Percentiles rank a stretch among this genome's conserved stretches.
phyloP scores from a whole-genome alignment of 1,284 basidiomycete species.

The Hortiboletus rubellus region DNA sequence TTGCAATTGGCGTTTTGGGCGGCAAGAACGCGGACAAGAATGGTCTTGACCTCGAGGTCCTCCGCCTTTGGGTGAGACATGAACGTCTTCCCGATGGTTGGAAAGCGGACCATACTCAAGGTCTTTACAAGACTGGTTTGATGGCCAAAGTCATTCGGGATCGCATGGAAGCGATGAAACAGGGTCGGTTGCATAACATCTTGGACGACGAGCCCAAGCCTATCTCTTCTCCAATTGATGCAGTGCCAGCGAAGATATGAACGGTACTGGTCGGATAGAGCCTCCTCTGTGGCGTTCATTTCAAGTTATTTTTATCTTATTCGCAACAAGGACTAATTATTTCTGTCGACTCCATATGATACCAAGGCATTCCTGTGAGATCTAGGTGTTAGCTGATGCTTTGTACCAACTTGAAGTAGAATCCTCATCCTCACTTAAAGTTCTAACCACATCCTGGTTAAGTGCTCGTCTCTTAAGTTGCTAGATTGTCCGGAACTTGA shows the following conservation, averaged over 20 bases:
- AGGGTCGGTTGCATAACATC: conserved; percentile 17
- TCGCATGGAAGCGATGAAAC: conserved; percentile 27
- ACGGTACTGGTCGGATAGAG: neutral
- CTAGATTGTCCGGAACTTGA: neutral
- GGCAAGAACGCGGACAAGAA: conserved; percentile 24
- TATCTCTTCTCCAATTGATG: conserved; percentile 7
- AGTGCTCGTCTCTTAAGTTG: no score
- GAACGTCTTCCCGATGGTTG: conserved; percentile 56
- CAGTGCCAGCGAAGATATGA: neutral
- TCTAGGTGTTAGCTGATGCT: neutral
- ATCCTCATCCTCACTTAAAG: neutral
- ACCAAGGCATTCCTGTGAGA: neutral
- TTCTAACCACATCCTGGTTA: no score
- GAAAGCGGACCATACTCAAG: conserved; percentile 48
- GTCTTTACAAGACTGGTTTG: conserved; percentile 39
- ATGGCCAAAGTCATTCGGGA: conserved; percentile 29
- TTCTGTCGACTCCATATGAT: no score
- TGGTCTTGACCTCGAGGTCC: conserved; percentile 47
- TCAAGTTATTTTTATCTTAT: neutral
- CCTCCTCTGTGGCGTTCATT: neutral
- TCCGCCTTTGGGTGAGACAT: conserved; percentile 50
- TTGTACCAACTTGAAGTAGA: no score
- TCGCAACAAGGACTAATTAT: neutral
- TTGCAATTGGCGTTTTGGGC: conserved; percentile 51
- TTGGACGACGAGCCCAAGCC: conserved; percentile 17